phyloP scores from a whole-genome alignment of 306 rosid genomes.

The Lathyrus aphaca region DNA sequence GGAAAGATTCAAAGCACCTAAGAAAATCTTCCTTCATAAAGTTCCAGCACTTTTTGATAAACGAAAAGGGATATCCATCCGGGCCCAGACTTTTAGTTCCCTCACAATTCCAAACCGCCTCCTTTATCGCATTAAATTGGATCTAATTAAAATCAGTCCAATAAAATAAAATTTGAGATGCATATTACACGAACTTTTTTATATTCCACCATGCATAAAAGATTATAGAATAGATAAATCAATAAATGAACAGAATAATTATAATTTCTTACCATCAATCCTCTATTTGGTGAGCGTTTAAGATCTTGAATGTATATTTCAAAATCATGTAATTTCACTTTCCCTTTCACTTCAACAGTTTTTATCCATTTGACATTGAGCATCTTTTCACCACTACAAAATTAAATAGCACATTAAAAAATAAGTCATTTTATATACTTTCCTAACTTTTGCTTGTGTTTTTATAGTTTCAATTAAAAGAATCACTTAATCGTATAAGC shows the following conservation, averaged over 20 bases:
- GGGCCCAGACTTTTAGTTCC: no score
- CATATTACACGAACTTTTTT: background rate
- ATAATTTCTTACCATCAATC: constrained; percentile 5
- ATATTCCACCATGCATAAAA: background rate
- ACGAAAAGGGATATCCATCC: no score
- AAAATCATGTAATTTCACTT: background rate
- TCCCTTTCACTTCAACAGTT: background rate
- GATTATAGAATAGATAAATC: background rate
- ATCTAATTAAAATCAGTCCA: background rate
- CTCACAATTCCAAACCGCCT: no score
- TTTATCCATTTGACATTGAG: constrained; percentile 3
- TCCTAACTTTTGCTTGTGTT: no score
- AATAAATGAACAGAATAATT: background rate
- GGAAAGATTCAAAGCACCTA: no score
- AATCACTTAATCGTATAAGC: no score
- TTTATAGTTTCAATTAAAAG: no score
- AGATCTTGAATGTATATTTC: constrained; percentile 8
- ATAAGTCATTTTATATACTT: no score
- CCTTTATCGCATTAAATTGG: no score
- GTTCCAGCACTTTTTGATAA: no score
- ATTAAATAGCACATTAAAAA: background rate
- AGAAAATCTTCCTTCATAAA: no score
- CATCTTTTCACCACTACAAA: constrained; percentile 23
- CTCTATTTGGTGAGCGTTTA: background rate
- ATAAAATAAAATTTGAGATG: background rate